Evolutionary conservation across 2,329 filamentous ascomycete genomes (phyloP).

Genomic region (Chaetothyriales sp.): DNA sequence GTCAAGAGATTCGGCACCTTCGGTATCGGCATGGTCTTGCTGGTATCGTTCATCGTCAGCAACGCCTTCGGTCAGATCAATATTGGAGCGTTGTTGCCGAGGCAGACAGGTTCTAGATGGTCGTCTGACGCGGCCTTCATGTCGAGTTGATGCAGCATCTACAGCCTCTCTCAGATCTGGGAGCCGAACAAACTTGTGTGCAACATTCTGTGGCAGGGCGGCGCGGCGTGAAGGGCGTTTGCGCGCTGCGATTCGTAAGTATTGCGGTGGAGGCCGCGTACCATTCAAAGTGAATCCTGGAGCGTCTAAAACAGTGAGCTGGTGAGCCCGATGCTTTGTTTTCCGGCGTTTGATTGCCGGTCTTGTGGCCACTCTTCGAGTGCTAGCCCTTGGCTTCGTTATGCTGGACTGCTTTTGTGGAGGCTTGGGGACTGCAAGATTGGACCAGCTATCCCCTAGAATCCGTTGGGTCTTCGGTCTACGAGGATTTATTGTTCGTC

Average conservation of each 20-base stretch:
- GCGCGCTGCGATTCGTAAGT: conserved; percentile 41
- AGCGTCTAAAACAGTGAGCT: conserved; percentile 13
- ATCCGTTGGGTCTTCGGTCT: conserved; percentile 6
- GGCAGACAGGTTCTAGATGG: background rate
- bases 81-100: background rate
- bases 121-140: conserved; percentile 31
- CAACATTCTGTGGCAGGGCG: conserved; percentile 25
- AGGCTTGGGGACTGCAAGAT: background rate
- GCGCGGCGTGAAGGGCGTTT: conserved; percentile 37
- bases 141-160: conserved; percentile 37
- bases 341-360: background rate
- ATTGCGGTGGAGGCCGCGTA: conserved; percentile 31
- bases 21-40: background rate
- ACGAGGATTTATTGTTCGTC: conserved; percentile 3
- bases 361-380: background rate
- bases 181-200: conserved; percentile 37
- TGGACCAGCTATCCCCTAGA: conserved; percentile 1
- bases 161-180: conserved; percentile 38
- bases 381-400: background rate
- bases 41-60: background rate
- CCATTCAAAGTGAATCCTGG: conserved; percentile 8
- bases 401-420: background rate
- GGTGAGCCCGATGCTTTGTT: background rate
- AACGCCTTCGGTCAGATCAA: background rate
- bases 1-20: background rate